Conservation (phyloP, 2,329 filamentous ascomycete genomes). For the Oidium heveae region DNA sequence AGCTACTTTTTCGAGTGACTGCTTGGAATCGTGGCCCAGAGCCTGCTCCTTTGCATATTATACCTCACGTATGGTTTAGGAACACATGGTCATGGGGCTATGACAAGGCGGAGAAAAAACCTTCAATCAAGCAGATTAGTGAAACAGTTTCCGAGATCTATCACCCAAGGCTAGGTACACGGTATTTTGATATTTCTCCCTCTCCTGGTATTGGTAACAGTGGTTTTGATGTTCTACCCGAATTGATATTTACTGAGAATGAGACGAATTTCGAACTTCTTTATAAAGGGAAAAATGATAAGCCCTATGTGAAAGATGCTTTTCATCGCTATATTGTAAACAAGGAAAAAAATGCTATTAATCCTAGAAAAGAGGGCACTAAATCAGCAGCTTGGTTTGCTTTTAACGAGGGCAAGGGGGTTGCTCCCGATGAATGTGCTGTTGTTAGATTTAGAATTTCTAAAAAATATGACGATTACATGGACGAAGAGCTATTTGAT, state of each 20-base stretch:
- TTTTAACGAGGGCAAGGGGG: constrained; percentile 73
- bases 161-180: constrained; percentile 57
- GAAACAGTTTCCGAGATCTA: constrained; percentile 49
- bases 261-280: constrained; percentile 67
- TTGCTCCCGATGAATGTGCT: constrained; percentile 74
- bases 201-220: constrained; percentile 63
- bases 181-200: constrained; percentile 65
- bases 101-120: constrained; percentile 51
- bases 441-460: constrained; percentile 84
- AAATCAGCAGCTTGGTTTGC: constrained; percentile 81
- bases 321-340: constrained; percentile 78
- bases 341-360: constrained; percentile 54
- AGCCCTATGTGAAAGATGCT: constrained; percentile 78
- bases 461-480: constrained; percentile 45
- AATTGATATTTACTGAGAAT: constrained; percentile 83
- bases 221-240: constrained; percentile 61
- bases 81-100: constrained; percentile 95
- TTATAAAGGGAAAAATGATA: constrained; percentile 54
- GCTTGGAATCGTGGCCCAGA: constrained; percentile 90
- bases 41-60: constrained; percentile 70
- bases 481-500: constrained; percentile 85
- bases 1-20: constrained; percentile 79
- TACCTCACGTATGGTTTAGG: constrained; percentile 89
- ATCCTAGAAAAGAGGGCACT: constrained; percentile 56
- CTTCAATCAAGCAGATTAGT: constrained; percentile 40